Conservation (phyloP, 345 rosid species). For the Chamaenerion angustifolium region DNA sequence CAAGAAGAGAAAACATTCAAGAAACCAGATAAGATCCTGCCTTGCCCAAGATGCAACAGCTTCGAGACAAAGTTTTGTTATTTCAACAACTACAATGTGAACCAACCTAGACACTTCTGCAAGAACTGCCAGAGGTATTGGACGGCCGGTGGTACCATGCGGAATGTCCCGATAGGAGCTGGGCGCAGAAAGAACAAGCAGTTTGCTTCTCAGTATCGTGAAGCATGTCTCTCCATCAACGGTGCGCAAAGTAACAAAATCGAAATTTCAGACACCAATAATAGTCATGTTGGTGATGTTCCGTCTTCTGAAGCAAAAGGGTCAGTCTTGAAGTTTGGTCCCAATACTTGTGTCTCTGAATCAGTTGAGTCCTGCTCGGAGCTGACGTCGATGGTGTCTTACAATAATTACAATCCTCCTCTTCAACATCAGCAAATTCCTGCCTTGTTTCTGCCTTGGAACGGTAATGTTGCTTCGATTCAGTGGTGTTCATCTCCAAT, state of each 20-base stretch:
- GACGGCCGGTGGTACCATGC: conserved; percentile 80
- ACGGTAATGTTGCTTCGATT: conserved; percentile 15
- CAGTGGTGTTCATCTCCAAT: conserved; percentile 42
- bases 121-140: conserved; percentile 79
- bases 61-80: conserved; percentile 68
- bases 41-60: conserved; percentile 70
- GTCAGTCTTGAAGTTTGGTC: too few relatives aligned
- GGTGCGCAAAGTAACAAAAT: conserved; percentile 22
- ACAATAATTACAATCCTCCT: conserved; percentile 11
- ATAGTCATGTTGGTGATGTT: conserved; percentile 17
- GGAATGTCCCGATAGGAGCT: conserved; percentile 71
- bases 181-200: conserved; percentile 67
- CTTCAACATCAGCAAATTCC: conserved; percentile 20
- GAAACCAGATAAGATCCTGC: conserved; percentile 64
- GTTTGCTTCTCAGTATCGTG: conserved; percentile 47
- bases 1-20: conserved; percentile 26
- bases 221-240: conserved; percentile 36
- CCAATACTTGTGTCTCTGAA: too few relatives aligned
- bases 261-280: conserved; percentile 26
- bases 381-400: conserved; percentile 12
- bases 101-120: conserved; percentile 77
- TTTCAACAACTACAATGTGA: conserved; percentile 67
- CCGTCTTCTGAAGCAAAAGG: too few relatives aligned
- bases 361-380: conserved; percentile 31
- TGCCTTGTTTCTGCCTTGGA: conserved; percentile 34